These are phyloP conservation scores for Helenozyma baotianmanensis DNA, from an alignment of 805 yeast species.

Conservation along the genomic window DNA sequence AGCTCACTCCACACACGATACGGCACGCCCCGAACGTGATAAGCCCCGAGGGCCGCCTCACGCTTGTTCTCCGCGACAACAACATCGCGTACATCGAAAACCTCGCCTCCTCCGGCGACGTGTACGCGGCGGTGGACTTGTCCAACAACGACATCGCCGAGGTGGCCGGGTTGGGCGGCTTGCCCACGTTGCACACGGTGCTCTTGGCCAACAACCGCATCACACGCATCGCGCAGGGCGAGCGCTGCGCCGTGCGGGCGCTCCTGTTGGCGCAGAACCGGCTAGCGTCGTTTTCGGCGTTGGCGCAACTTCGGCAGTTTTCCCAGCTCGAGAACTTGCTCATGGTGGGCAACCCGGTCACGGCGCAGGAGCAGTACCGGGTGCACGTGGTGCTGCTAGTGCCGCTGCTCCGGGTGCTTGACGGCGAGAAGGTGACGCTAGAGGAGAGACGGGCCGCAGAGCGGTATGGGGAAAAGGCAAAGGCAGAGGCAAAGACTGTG, in stretches of 20 bases:
- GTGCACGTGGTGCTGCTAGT: slow-evolving; percentile 52
- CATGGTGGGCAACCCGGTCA: slow-evolving; percentile 57
- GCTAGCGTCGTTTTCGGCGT: slow-evolving; percentile 39
- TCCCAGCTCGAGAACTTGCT: slow-evolving; percentile 31
- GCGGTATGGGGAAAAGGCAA: slow-evolving; percentile 32
- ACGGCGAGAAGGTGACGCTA: slow-evolving; percentile 54
- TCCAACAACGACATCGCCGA: slow-evolving; percentile 67
- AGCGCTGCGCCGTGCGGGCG: slow-evolving; percentile 33
- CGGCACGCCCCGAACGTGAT: slow-evolving; percentile 26
- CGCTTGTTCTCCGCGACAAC: slow-evolving; percentile 31
- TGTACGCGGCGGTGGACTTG: slow-evolving; percentile 59
- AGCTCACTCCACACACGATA: slow-evolving; percentile 29
- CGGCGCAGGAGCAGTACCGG: slow-evolving; percentile 51
- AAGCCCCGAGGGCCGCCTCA: slow-evolving; percentile 33
- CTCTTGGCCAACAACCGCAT: slow-evolving; percentile 64
- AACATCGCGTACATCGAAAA: slow-evolving; percentile 34
- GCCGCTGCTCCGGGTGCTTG: slow-evolving; percentile 63
- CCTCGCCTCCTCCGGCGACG: slow-evolving; percentile 26
- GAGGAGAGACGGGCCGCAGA: slow-evolving; percentile 48
- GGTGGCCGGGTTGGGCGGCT: slow-evolving; percentile 46
- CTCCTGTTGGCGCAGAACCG: slow-evolving; percentile 51
- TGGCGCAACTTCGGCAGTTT: slow-evolving; percentile 19
- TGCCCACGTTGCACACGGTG: slow-evolving; percentile 44
- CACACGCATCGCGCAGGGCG: slow-evolving; percentile 26
- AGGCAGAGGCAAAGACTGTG: slow-evolving; percentile 24